These are phyloP conservation scores for Wickerhamomyces chambardii DNA, from an alignment of 805 yeast genomes.

Conservation along the genomic window DNA sequence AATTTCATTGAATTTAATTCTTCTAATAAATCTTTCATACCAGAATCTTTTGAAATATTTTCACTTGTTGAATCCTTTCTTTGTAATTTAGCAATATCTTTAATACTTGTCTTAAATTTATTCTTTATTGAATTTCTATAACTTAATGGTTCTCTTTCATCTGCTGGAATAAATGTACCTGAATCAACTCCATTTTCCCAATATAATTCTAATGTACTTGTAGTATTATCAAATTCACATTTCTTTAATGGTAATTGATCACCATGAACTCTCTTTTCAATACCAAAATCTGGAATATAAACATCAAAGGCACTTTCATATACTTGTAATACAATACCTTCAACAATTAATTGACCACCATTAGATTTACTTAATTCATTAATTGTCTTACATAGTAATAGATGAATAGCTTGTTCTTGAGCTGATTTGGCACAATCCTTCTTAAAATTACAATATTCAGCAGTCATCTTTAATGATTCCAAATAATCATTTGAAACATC, in stretches of 20 bases:
- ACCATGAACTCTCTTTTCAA: conserved; percentile 94
- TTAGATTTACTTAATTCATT: conserved; percentile 62
- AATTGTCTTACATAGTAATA: conserved; percentile 75
- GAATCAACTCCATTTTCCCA: conserved; percentile 94
- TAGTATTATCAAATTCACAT: conserved; percentile 78
- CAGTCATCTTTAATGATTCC: conserved; percentile 68
- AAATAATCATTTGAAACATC: conserved; percentile 40
- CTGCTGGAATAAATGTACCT: conserved; percentile 87
- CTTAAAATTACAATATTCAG: conserved; percentile 92
- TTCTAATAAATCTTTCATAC: conserved; percentile 30
- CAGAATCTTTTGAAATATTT: conserved; percentile 11
- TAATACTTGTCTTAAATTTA: conserved; percentile 63
- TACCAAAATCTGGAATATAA: conserved; percentile 85
- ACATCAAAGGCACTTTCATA: conserved; percentile 96
- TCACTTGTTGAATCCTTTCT: conserved; percentile 6
- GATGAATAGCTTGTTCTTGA: conserved; percentile 90
- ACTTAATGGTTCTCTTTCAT: conserved; percentile 70
- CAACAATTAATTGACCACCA: conserved; percentile 66
- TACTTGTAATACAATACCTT: conserved; percentile 86
- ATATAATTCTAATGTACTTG: conserved; percentile 65
- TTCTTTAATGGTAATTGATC: conserved; percentile 89
- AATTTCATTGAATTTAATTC: conserved; percentile 44
- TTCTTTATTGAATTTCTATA: conserved; percentile 73
- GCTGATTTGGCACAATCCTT: conserved; percentile 91
- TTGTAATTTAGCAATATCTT: conserved; percentile 62